Evolutionary conservation across 805 yeast genomes (phyloP).

Genomic region (Lipomyces mesembrius): DNA sequence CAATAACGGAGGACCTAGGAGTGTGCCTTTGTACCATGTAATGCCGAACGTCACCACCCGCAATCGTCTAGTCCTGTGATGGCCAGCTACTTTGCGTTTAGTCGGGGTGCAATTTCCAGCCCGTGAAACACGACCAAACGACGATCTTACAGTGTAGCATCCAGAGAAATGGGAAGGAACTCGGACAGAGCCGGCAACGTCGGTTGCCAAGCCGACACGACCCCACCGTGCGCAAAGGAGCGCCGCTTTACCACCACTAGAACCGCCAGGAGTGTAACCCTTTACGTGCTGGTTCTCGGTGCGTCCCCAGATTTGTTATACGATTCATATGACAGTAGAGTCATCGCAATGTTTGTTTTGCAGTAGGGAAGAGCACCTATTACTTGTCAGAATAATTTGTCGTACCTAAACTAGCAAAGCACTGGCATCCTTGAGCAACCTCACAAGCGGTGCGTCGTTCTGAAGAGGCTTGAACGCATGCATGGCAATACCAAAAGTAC

Average conservation of each 20-base stretch:
- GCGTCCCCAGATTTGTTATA: slow-evolving; percentile 53
- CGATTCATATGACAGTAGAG: slow-evolving; percentile 51
- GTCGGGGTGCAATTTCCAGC: slow-evolving; percentile 49
- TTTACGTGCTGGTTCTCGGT: slow-evolving; percentile 54
- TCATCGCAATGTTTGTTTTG: slow-evolving; percentile 62
- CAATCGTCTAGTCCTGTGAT: no score
- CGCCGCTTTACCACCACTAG: slow-evolving; percentile 63
- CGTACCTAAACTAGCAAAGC: background rate
- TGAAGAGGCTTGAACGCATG: slow-evolving; percentile 50
- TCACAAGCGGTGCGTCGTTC: slow-evolving; percentile 50
- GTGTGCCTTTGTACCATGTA: no score
- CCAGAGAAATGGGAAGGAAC: slow-evolving; percentile 61
- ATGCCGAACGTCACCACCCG: no score
- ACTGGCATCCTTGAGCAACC: slow-evolving; percentile 51
- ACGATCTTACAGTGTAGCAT: slow-evolving; percentile 55
- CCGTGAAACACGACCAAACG: slow-evolving; percentile 57
- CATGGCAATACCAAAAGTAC: slow-evolving; percentile 57
- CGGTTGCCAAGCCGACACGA: slow-evolving; percentile 60
- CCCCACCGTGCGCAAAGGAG: slow-evolving; percentile 53
- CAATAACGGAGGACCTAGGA: no score
- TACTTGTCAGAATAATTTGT: slow-evolving; percentile 2
- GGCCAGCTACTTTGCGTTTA: no score
- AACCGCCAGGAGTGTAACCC: slow-evolving; percentile 56
- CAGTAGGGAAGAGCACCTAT: slow-evolving; percentile 56
- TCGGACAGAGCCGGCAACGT: slow-evolving; percentile 62